Conservation (phyloP, 148 eudicot species). For the Talinum fruticosum region DNA sequence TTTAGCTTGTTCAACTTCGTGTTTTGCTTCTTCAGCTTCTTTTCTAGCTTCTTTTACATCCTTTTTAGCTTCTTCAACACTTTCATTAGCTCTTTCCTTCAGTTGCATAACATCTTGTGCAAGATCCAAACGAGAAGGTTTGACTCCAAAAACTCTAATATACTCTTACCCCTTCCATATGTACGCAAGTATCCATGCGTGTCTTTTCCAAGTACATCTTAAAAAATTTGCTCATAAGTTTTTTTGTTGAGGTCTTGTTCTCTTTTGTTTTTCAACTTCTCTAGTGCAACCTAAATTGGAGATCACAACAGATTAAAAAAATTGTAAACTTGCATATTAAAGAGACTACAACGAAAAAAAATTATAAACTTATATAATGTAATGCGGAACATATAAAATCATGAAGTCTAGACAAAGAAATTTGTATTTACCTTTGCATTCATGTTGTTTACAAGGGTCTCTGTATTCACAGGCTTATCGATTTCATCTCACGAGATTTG, state of each 20-base stretch:
- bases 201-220: conserved; percentile 11
- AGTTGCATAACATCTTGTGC: conserved; percentile 1
- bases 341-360: no score
- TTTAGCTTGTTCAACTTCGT: no score
- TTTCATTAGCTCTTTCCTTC: background rate
- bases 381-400: no score
- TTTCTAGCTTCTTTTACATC: background rate
- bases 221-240: conserved; percentile 7
- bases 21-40: no score
- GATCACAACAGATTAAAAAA: background rate
- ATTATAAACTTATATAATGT: no score
- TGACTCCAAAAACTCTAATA: background rate
- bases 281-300: background rate
- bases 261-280: conserved; percentile 7
- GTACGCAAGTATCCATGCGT: conserved; percentile 16
- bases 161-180: conserved; percentile 12
- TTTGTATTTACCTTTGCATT: conserved; percentile 1
- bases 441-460: conserved; percentile 3
- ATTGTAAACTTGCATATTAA: no score
- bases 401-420: no score
- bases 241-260: conserved; percentile 5
- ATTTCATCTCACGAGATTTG: conserved; percentile 18
- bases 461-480: background rate
- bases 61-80: background rate
- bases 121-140: conserved; percentile 15